phyloP scores from a whole-genome alignment of 192 early-diverging fungal species.

The Entophlyctis luteolus region DNA sequence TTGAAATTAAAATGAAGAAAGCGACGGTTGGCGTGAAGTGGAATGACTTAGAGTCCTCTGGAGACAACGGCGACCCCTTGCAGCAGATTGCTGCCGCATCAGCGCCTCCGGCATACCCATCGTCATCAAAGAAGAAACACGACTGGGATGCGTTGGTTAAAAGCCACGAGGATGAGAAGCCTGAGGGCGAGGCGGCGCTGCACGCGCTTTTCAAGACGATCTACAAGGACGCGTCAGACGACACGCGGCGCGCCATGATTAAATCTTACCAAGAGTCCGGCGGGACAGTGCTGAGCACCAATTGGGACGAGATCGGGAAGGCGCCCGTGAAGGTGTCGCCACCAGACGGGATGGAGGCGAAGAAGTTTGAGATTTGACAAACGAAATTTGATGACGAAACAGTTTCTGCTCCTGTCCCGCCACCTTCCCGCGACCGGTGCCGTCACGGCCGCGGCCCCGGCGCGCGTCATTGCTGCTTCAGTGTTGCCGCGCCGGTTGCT shows the following conservation, averaged over 20 bases:
- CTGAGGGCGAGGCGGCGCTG: constrained; percentile 83
- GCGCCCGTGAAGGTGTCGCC: constrained; percentile 81
- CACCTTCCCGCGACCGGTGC: not conserved
- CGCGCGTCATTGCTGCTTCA: not conserved
- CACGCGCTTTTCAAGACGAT: constrained; percentile 91
- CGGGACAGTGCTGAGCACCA: constrained; percentile 90
- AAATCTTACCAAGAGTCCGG: constrained; percentile 95
- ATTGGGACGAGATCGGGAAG: constrained; percentile 90
- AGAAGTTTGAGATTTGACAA: constrained; percentile 50
- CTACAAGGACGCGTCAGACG: constrained; percentile 83
- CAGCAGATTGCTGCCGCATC: constrained; percentile 29
- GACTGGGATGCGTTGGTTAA: constrained; percentile 89
- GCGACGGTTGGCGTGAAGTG: constrained; percentile 71
- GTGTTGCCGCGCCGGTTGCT: too few species aligned
- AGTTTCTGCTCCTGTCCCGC: not conserved
- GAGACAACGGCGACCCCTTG: constrained; percentile 17
- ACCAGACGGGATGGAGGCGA: constrained; percentile 88
- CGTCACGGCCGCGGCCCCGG: not conserved
- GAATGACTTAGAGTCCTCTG: constrained; percentile 75
- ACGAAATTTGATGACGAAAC: not conserved
- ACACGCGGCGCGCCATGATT: constrained; percentile 91
- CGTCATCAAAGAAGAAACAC: constrained; percentile 49
- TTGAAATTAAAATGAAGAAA: constrained; percentile 69
- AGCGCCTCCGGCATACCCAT: constrained; percentile 44
- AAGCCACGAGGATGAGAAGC: constrained; percentile 69